phyloP scores from a whole-genome alignment of 1,284 basidiomycete species.

The Entoloma clypeatum region DNA sequence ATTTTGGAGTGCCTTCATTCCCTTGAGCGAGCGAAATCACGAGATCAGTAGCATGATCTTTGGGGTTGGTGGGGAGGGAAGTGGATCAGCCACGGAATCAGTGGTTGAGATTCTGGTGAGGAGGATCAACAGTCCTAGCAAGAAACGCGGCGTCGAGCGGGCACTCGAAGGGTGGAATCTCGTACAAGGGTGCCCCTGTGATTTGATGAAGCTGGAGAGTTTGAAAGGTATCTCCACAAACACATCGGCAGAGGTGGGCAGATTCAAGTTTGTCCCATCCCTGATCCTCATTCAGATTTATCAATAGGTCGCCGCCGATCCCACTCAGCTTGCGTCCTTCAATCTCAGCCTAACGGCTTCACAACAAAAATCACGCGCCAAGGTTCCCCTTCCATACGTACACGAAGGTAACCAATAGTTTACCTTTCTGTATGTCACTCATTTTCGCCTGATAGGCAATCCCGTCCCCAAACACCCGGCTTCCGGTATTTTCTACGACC shows the following conservation, averaged over 20 bases:
- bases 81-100: constrained; percentile 42
- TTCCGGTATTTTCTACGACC: constrained; percentile 61
- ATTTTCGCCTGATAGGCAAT: constrained; percentile 17
- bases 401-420: constrained; percentile 60
- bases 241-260: constrained; percentile 41
- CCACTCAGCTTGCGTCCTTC: constrained; percentile 72
- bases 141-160: constrained; percentile 55
- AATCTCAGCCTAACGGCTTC: constrained; percentile 81
- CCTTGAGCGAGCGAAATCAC: constrained; percentile 54
- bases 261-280: constrained; percentile 10
- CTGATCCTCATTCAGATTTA: constrained; percentile 6
- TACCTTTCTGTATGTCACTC: constrained; percentile 3
- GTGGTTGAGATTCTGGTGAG: constrained; percentile 64
- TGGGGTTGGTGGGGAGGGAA: constrained; percentile 51
- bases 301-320: constrained; percentile 43
- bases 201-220: constrained; percentile 44
- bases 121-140: constrained; percentile 35
- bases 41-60: constrained; percentile 62
- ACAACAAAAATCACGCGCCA: constrained; percentile 76
- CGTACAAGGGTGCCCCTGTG: constrained; percentile 34
- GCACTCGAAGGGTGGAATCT: constrained; percentile 61
- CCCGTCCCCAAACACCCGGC: constrained; percentile 13
- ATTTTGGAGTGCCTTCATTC: constrained; percentile 73
- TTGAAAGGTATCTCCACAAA: constrained; percentile 46
- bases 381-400: constrained; percentile 83